Conservation (phyloP, 352 stramenopile species). For the Phytophthora litchii region DNA sequence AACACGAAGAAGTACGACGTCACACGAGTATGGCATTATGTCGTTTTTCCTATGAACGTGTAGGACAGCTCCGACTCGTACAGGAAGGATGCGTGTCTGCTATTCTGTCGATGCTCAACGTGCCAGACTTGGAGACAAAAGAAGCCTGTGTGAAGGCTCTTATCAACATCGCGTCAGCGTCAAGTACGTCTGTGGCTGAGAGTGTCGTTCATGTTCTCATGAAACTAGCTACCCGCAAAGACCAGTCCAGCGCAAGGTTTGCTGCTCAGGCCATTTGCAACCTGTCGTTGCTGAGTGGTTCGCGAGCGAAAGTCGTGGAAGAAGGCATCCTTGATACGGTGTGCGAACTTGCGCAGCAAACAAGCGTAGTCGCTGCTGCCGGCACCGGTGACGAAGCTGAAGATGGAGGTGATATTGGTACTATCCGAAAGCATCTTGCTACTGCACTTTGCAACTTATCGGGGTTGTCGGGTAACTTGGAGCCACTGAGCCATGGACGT, state of each 20-base stretch:
- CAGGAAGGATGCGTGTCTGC: conserved; percentile 85
- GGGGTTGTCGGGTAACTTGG: conserved; percentile 66
- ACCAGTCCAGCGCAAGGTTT: conserved; percentile 60
- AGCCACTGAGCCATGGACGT: conserved; percentile 64
- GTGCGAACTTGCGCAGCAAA: conserved; percentile 60
- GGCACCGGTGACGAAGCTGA: conserved; percentile 15
- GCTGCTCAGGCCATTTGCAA: conserved; percentile 80
- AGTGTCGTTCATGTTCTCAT: conserved; percentile 81
- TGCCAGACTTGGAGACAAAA: conserved; percentile 78
- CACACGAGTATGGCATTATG: conserved; percentile 87
- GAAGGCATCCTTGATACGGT: conserved; percentile 84
- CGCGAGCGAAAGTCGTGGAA: conserved; percentile 76
- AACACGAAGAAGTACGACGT: conserved; percentile 80
- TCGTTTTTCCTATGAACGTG: conserved; percentile 81
- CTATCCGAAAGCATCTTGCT: conserved; percentile 63
- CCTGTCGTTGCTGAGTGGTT: conserved; percentile 68
- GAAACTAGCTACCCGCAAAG: conserved; percentile 76
- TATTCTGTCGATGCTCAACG: conserved; percentile 87
- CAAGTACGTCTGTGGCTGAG: conserved; percentile 62
- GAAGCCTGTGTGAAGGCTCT: conserved; percentile 84
- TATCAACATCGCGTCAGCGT: conserved; percentile 85
- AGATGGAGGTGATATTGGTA: conserved; percentile 29
- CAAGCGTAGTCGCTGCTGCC: conserved; percentile 8
- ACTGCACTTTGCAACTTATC: conserved; percentile 86
- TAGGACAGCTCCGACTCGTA: conserved; percentile 69